Percentiles rank a stretch among this genome's conserved stretches.
These are phyloP conservation scores for Purpureocillium takamizusanense DNA, from an alignment of 2,329 filamentous ascomycete genomes.

Conservation along the genomic window DNA sequence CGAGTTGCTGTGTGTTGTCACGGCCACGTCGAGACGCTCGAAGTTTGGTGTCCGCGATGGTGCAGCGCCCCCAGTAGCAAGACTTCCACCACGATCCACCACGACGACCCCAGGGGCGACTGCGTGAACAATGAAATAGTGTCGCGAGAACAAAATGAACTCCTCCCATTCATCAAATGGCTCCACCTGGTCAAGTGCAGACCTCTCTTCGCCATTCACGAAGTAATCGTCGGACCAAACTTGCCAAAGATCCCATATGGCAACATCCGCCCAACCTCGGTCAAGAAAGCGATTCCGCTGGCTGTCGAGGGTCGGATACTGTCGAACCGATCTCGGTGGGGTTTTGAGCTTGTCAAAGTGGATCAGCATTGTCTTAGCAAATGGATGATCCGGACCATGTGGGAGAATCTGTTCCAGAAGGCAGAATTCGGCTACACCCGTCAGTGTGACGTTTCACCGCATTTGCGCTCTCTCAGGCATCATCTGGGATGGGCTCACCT, in stretches of 20 bases:
- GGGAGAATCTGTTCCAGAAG: conserved; percentile 82
- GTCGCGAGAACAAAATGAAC: conserved; percentile 72
- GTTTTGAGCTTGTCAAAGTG: conserved; percentile 78
- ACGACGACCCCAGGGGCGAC: not conserved
- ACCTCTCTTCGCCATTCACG: conserved; percentile 50
- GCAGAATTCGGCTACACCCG: conserved; percentile 61
- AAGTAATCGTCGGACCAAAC: conserved; percentile 67
- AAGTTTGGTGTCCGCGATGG: not conserved
- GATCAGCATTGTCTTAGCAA: conserved; percentile 75
- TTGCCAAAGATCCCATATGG: conserved; percentile 67
- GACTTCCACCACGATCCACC: not conserved
- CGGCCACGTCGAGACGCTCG: no score
- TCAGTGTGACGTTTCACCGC: not conserved
- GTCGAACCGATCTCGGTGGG: conserved; percentile 63
- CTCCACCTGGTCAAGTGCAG: conserved; percentile 59
- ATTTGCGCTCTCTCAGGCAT: not conserved
- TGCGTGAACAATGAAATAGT: conserved; percentile 74
- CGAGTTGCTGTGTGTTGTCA: conserved; percentile 1
- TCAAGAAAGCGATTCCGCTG: conserved; percentile 60
- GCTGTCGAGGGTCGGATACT: conserved; percentile 56
- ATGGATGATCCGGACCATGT: conserved; percentile 68
- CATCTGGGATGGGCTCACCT: conserved; percentile 39
- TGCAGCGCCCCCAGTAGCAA: not conserved
- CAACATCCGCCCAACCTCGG: conserved; percentile 58
- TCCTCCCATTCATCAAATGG: conserved; percentile 97